Evolutionary conservation across 495 filamentous ascomycete genomes (phyloP).

Genomic region (Penicillium maclennaniae): DNA sequence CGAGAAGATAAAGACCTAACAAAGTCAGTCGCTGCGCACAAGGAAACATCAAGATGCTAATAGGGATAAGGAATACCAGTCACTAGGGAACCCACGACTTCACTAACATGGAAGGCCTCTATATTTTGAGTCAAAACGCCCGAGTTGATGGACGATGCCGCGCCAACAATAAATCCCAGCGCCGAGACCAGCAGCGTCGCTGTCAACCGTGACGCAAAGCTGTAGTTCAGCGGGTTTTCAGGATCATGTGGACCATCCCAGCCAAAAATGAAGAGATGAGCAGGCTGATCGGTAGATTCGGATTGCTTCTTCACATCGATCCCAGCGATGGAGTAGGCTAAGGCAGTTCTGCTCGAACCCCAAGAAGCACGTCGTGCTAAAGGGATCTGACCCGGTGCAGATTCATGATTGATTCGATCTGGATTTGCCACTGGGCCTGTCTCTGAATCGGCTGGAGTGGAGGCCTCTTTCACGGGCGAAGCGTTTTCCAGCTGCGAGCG

Average conservation of each 20-base stretch:
- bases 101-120: constrained; percentile 46
- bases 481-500: constrained; percentile 23
- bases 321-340: constrained; percentile 34
- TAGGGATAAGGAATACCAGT: constrained; percentile 9
- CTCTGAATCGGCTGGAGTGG: not conserved
- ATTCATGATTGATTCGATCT: not conserved
- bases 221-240: constrained; percentile 56
- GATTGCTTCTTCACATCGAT: constrained; percentile 35
- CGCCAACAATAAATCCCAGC: constrained; percentile 48
- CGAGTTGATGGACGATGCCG: constrained; percentile 52
- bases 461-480: constrained; percentile 7
- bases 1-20: constrained; percentile 55
- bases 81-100: constrained; percentile 48
- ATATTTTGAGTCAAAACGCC: constrained; percentile 41
- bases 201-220: constrained; percentile 28
- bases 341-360: constrained; percentile 26
- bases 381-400: not conserved
- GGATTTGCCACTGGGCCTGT: not conserved
- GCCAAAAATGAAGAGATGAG: constrained; percentile 49
- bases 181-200: constrained; percentile 50
- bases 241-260: constrained; percentile 53
- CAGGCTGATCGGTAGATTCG: constrained; percentile 19
- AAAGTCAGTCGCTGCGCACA: not conserved
- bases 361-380: constrained; percentile 13
- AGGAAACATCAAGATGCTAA: not conserved